These are phyloP conservation scores for Ilyonectria destructans DNA, from an alignment of 2,329 filamentous ascomycete species.

Conservation along the genomic window DNA sequence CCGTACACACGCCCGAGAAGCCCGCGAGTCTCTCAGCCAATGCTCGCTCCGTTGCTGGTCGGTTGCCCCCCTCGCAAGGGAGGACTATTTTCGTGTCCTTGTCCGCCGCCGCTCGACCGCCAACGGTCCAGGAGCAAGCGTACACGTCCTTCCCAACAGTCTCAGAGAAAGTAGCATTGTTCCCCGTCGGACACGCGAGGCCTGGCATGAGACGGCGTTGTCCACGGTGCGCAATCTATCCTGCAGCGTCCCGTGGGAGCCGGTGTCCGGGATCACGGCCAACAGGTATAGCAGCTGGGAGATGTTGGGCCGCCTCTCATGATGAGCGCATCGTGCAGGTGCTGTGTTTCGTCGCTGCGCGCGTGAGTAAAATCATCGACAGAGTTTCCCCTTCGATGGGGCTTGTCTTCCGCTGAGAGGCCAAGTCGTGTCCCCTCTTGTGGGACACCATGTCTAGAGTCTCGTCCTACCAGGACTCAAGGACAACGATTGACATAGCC, in stretches of 20 bases:
- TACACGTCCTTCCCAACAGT: background rate
- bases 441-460: background rate
- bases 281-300: background rate
- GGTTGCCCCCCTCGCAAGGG: background rate
- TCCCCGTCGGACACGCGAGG: background rate
- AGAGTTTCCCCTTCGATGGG: background rate
- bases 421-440: background rate
- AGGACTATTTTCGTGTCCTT: background rate
- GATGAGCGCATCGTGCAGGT: conserved; percentile 22
- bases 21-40: background rate
- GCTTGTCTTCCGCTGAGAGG: background rate
- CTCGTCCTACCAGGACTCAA: conserved; percentile 1
- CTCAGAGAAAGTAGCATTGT: background rate
- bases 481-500: background rate
- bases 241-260: background rate
- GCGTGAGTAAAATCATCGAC: background rate
- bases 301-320: background rate
- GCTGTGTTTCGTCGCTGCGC: conserved; percentile 22
- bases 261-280: background rate
- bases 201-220: background rate
- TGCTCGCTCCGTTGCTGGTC: background rate
- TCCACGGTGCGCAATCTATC: background rate
- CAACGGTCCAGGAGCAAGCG: background rate
- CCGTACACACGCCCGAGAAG: background rate
- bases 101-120: background rate